A percentile compares a stretch with the other conserved stretches of the same genome.
Evolutionary conservation across 331 rosid genomes (phyloP).

Genomic region (Malus hybrid): DNA sequence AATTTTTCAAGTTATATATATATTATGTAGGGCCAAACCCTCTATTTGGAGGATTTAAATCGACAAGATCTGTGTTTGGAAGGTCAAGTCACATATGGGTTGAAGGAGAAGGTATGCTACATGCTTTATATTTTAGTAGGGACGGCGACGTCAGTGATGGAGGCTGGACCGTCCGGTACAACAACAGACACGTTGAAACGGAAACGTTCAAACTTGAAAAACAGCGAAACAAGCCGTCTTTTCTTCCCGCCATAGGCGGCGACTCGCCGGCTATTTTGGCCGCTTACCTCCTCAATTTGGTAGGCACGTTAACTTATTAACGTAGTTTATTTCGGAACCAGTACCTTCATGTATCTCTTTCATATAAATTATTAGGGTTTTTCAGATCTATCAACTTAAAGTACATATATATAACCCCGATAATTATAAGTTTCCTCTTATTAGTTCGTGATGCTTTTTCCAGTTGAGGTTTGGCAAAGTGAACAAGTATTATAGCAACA

Average conservation of each 20-base stretch:
- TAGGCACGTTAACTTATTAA: neutral
- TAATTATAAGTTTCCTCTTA: neutral
- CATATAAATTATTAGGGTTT: too few relatives aligned
- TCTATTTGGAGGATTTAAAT: conserved; percentile 57
- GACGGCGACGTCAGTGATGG: neutral
- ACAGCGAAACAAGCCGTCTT: conserved; percentile 39
- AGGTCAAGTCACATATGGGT: conserved; percentile 51
- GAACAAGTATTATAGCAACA: conserved; percentile 55
- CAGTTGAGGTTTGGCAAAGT: conserved; percentile 58
- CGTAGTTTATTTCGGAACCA: neutral
- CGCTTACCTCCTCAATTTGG: conserved; percentile 49
- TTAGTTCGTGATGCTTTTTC: neutral
- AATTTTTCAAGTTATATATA: neutral
- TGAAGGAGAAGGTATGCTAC: conserved; percentile 87
- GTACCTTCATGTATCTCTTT: too few relatives aligned
- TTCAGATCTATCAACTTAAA: too few relatives aligned
- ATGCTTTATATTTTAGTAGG: conserved; percentile 42
- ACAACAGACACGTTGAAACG: conserved; percentile 49
- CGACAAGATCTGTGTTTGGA: conserved; percentile 51
- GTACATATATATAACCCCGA: too few relatives aligned
- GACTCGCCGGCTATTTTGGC: conserved; percentile 42
- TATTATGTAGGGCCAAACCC: conserved; percentile 63
- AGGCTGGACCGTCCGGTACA: conserved; percentile 40
- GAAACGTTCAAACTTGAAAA: conserved; percentile 49
- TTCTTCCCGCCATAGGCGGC: conserved; percentile 54